A percentile compares a stretch with the other conserved stretches of the same genome.
Conservation (phyloP, 768 basidiomycete genomes). For the Phylloporus rhodoxanthus region DNA sequence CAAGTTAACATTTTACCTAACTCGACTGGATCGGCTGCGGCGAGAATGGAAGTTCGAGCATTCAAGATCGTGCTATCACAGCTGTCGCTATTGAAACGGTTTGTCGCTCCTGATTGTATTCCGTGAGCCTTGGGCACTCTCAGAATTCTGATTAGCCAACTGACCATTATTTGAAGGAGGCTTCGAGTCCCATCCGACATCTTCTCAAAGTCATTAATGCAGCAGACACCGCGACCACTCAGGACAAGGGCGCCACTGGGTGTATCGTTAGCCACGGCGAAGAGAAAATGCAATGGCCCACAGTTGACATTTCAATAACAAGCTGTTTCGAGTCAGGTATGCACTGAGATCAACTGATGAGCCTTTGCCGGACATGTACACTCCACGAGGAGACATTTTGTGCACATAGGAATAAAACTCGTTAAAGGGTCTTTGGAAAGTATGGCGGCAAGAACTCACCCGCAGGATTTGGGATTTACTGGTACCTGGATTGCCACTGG, state of each 20-base stretch:
- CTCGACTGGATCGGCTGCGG: constrained; percentile 95
- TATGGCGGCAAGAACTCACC: constrained; percentile 38
- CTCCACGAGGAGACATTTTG: constrained; percentile 95
- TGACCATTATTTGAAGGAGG: constrained; percentile 96
- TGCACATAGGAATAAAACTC: constrained; percentile 75
- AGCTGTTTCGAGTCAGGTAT: constrained; percentile 97
- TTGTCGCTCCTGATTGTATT: constrained; percentile 83
- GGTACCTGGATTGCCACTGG: constrained; percentile 98
- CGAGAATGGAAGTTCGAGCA: constrained; percentile 95
- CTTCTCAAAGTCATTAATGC: constrained; percentile 99
- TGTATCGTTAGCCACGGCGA: constrained; percentile 1
- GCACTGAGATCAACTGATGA: constrained; percentile 98
- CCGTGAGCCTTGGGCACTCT: not conserved
- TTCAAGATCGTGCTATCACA: constrained; percentile 98
- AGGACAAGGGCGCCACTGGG: constrained; percentile 85
- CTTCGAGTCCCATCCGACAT: constrained; percentile 98
- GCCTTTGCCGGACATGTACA: constrained; percentile 96
- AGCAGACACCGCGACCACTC: constrained; percentile 95
- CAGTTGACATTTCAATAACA: no score
- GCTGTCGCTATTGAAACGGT: constrained; percentile 99
- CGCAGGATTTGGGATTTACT: constrained; percentile 94
- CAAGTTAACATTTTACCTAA: constrained; percentile 90
- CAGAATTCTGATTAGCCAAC: constrained; percentile 10
- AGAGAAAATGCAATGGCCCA: not conserved
- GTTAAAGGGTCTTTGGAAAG: not conserved